Conservation (phyloP, 2,329 filamentous ascomycete genomes). For the Cercospora berteroae region DNA sequence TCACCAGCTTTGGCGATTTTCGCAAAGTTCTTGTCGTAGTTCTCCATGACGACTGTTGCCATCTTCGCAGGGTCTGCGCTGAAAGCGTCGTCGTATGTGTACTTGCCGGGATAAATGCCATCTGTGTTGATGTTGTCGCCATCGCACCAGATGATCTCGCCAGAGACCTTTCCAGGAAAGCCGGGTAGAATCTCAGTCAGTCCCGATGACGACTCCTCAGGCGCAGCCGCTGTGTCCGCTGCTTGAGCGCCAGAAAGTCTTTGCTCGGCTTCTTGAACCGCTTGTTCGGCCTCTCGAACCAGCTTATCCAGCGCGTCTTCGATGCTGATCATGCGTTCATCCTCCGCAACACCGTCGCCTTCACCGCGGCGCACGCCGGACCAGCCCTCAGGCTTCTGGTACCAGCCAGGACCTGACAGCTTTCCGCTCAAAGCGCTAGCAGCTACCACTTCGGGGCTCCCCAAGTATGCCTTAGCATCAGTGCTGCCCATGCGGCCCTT, state of each 20-base stretch:
- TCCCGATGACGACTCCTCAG: constrained; percentile 35
- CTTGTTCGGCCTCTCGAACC: constrained; percentile 64
- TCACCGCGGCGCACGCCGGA: constrained; percentile 68
- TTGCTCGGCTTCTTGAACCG: constrained; percentile 57
- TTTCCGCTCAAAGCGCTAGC: constrained; percentile 76
- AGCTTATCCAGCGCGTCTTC: constrained; percentile 71
- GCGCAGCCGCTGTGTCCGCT: constrained; percentile 33
- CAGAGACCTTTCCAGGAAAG: constrained; percentile 77
- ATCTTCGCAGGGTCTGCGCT: constrained; percentile 71
- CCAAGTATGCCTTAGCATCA: constrained; percentile 79
- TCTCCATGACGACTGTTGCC: constrained; percentile 89
- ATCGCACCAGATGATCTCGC: constrained; percentile 87
- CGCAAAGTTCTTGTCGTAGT: constrained; percentile 77
- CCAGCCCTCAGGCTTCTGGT: constrained; percentile 67
- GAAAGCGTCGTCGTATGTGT: constrained; percentile 87
- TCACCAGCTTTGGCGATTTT: constrained; percentile 65
- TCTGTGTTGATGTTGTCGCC: constrained; percentile 89
- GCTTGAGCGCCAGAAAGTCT: constrained; percentile 38
- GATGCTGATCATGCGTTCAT: constrained; percentile 64
- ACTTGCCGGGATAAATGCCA: constrained; percentile 85
- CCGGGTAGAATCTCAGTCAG: constrained; percentile 74
- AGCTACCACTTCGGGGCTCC: constrained; percentile 86
- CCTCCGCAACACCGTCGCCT: constrained; percentile 63
- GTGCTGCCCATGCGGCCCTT: constrained; percentile 84
- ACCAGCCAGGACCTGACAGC: constrained; percentile 75